Evolutionary conservation across 2,329 filamentous ascomycete species (phyloP).

Genomic region (Ceratocystis smalleyi): DNA sequence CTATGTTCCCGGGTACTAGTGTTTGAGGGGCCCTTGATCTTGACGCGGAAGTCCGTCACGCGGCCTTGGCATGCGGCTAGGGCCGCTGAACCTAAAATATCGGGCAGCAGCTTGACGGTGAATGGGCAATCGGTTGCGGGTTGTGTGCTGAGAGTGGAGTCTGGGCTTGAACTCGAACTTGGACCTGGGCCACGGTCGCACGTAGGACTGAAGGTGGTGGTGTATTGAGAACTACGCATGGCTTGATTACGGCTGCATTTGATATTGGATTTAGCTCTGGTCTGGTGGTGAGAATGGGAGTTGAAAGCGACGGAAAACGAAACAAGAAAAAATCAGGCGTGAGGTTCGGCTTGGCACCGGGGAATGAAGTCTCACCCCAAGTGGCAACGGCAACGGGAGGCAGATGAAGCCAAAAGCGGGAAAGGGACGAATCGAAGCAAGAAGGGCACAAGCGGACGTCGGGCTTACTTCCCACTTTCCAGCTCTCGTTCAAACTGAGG

Average conservation of each 20-base stretch:
- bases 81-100: not conserved
- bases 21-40: not conserved
- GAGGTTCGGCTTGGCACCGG: too few relatives aligned
- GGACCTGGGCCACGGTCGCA: not conserved
- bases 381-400: too few relatives aligned
- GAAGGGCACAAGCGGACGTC: too few relatives aligned
- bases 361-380: too few relatives aligned
- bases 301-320: not conserved
- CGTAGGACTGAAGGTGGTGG: not conserved
- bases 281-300: not conserved
- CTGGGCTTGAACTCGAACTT: not conserved
- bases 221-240: not conserved
- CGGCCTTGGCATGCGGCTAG: not conserved
- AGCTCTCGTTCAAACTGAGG: too few relatives aligned
- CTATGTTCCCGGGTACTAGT: not conserved
- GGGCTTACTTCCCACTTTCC: too few relatives aligned
- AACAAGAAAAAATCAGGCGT: not conserved
- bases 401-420: too few relatives aligned
- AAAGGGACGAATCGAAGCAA: too few relatives aligned
- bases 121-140: not conserved
- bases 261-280: not conserved
- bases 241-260: not conserved
- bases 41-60: conserved; percentile 2
- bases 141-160: not conserved
- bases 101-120: not conserved